Evolutionary conservation across 768 basidiomycete genomes (phyloP), one percentile per base, ranked within the genome.

Genomic region (Aureoboletus auriporus): DNA sequence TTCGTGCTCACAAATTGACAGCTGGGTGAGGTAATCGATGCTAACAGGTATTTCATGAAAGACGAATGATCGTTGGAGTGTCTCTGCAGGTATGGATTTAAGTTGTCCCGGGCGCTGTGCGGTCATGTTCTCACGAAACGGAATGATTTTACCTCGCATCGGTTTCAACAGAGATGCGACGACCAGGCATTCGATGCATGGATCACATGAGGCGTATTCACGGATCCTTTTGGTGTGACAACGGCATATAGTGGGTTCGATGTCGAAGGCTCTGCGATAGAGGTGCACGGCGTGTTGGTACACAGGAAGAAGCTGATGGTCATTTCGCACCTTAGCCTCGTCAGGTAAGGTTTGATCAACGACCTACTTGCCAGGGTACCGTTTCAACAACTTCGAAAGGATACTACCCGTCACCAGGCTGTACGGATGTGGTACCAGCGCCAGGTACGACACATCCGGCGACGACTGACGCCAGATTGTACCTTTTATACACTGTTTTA

Each of bases 171-270:
- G 76, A 53, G n/a, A n/a, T 88, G 83, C 1, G 87, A 80, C 3
- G 74, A 71, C 82, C 90, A 93, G 16, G 78, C 90, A 62, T 95
- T 95, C 3, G 89, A 91, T 3, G 89, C 87, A 61, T 92, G 90
- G 10, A 94, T 71, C 38, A 94, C 73, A 62, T 89, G 86, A 3
- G 65, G 67, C 0, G 87, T 70, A 13, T 55, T 65, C 23, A 89
- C 72, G 6, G 55, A 59, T 0, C 91, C 90, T 42, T 75, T 72
- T 0, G 83, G 71, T 1, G 90, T 92, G 16, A 60, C 51, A 14
- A 89, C 69, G 8, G 67, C 70, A 66, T 87, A 88, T n/a, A 64
- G 54, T 2, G 61, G 55, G 5, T 51, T 51, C 7, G 56, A 44
- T n/a, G 50, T 9, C 8, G 56, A 50, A n/a, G 69, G 64, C 37